Evolutionary conservation across 495 filamentous ascomycete genomes (phyloP), one percentile per base, ranked within the genome.

Genomic region (Pyrenopolyporus hunteri): DNA sequence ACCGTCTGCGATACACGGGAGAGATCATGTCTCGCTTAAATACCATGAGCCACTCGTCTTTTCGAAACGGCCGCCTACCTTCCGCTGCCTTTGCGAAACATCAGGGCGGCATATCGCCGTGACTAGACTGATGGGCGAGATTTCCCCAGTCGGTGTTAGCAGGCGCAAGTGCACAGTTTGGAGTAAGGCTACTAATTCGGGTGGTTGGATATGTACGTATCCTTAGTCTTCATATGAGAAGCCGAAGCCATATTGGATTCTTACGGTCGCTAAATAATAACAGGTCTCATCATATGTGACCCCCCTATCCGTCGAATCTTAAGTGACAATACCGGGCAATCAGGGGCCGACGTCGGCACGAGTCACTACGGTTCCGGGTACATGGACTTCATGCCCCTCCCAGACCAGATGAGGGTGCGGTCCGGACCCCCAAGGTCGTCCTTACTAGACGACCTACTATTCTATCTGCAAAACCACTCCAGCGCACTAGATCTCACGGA

Each of bases 271-370:
- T n/a, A 29, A 13, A 26, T 3, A 3, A 45, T 28, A 6, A 3
- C 19, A 45, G 42, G 42, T 5, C 23, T 45, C n/a, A 45, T 45
- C 11, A 45, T 45, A 45, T 45, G 42, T 28, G 42, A 45, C 5
- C 23, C 42, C 22, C 42, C 20, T 16, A 45, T 45, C 20, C 23
- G 42, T 3, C 23, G 42, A n/a, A 45, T 45, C 4, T n/a, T 45
- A 16, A 25, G 13, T 9, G 42, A 28, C 13, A 13, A 25, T 28
- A 26, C 42, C 5, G n/a, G 42, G 2, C 20, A 23, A 4, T 28
- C 13, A 7, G 42, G 42, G 7, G 13, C 9, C 13, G 22, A 45
- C 14, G 42, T 45, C 2, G 8, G 14, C 5, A 45, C 23, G 6
- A 26, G 22, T 14, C 2, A 2, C 4, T 45, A 23, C 4, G 26